Conservation (phyloP, 176 grass and related monocot species). For the Carex parvula region DNA sequence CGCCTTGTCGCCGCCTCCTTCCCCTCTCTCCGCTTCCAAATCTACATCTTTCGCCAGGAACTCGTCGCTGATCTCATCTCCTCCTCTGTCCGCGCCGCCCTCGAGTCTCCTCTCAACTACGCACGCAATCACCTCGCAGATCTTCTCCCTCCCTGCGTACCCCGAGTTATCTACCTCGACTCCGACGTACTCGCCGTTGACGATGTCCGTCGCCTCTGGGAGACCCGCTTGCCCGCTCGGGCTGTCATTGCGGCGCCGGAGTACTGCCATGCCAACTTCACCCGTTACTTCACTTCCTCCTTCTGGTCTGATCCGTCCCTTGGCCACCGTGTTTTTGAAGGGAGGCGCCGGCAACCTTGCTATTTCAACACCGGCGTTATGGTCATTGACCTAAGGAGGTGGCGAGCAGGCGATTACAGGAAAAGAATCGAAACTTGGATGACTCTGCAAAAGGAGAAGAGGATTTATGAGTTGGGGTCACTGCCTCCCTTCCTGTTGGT, state of each 20-base stretch:
- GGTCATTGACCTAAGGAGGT: slow-evolving; percentile 73
- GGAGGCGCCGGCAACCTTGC: slow-evolving; percentile 52
- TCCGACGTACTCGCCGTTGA: slow-evolving; percentile 80
- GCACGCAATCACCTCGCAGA: slow-evolving; percentile 79
- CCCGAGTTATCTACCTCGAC: slow-evolving; percentile 84
- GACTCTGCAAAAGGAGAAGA: slow-evolving; percentile 56
- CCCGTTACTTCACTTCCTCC: slow-evolving; percentile 69
- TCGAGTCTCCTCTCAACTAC: slow-evolving; percentile 90
- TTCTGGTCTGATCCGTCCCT: slow-evolving; percentile 70
- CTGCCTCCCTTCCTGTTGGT: slow-evolving; percentile 81
- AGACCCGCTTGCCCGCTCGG: slow-evolving; percentile 58
- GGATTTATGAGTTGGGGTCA: slow-evolving; percentile 88
- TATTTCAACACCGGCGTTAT: slow-evolving; percentile 99
- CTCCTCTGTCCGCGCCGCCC: slow-evolving; percentile 69
- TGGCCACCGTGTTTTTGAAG: slow-evolving; percentile 45
- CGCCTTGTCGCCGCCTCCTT: slow-evolving; percentile 44
- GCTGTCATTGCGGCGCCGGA: slow-evolving; percentile 84
- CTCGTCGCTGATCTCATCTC: slow-evolving; percentile 66
- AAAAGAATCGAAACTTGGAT: slow-evolving; percentile 70
- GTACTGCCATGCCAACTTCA: slow-evolving; percentile 98
- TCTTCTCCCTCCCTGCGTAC: slow-evolving; percentile 69
- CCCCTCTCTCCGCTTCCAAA: slow-evolving; percentile 73
- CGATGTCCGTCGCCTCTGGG: slow-evolving; percentile 60
- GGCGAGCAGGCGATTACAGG: slow-evolving; percentile 66
- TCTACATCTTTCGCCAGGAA: slow-evolving; percentile 61